Evolutionary conservation across 495 filamentous ascomycete genomes (phyloP), one percentile per base, ranked within the genome.

Genomic region (Rusavskia elegans): DNA sequence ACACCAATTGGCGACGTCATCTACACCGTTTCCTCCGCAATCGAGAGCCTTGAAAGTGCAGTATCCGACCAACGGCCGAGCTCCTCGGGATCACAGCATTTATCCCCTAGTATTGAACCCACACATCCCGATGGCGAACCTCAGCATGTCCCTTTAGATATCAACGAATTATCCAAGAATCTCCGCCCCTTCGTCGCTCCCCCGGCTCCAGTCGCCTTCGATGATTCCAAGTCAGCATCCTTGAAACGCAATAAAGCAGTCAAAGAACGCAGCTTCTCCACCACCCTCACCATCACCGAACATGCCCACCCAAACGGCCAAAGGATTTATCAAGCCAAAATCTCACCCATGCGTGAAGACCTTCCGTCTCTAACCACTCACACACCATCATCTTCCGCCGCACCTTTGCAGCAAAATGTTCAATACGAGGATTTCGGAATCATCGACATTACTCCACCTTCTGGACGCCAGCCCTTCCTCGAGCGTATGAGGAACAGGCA

Each of bases 211-310:
- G 65, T 75, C 48, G 76, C 83, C 6, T 35, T 35, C 32, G 32
- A 35, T 35, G 32, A 35, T 10, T 35, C 32, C 32, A 35, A 35
- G 13, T 35, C 32, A 11, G 32, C 2, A 10, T 35, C 7, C 2
- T 14, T 7, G 0, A 35, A 35, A 35, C 39, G n/a, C 14, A 21
- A 20, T 14, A 21, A 42, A 38, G 25, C 36, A 36, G 44, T 32
- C 37, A 50, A 56, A 45, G 51, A 42, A 46, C 45, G 79, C 50
- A 72, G 76, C 48, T 94, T 85, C 69, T 88, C 83, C 53, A 82
- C 87, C 48, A 78, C 85, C 45, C 75, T 95, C 54, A 87, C 84
- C 5, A 83, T 95, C 56, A 80, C 85, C 61, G 84, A 95, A 68
- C 80, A 78, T 29, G 81, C 79, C 5, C 71, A 83, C 55, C 69